Base-by-base conservation (phyloP, 805 yeast species). In the Candida multigemmis region DNA sequence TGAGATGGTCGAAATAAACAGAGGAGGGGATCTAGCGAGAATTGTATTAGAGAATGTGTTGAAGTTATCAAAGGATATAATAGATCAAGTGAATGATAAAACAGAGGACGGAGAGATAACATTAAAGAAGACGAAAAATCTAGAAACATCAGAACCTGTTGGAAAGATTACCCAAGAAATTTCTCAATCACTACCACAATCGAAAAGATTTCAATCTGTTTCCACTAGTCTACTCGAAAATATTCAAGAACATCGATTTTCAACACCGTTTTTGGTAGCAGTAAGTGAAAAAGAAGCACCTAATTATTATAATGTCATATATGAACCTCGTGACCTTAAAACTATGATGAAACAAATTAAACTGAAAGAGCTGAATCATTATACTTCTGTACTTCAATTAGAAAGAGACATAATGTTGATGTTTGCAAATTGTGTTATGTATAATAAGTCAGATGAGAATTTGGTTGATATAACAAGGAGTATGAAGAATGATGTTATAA, bases 391-490 rank as follows among this genome's bases (percentile, higher is more conserved):
- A 22, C 60, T 65, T 19, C 74, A 77, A 31, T 55, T 83, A 13
- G 84, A 82, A 38, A 57, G 79, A 26, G 83, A 78, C 35, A 59
- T 83, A 23, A 65, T 77, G 56, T 57, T 77, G 33, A 80, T 83
- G 91, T 80, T 78, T 53, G 79, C 89, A 27, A 83, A 83, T 48
- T 83, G 89, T 11, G 68, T 82, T 11, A 83, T 83, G 91, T 83
- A 76, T 53, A 82, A 83, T 48, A 70, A 70, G 39, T 64, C 72
- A 34, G 74, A 68, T 33, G 69, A 75, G 15, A 84, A 77, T 28
- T 63, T 79, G 34, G 71, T 69, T 22, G 48, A 53, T 19, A 68
- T 82, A 66, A 71, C 85, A 1, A 56, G 66, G 35, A 82, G 74
- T 37, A 80, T 83, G 89, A 75, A 71, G 56, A 55, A 60, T 22